Base-by-base conservation (phyloP, 805 yeast genomes). In the Myxozyma neglecta region DNA sequence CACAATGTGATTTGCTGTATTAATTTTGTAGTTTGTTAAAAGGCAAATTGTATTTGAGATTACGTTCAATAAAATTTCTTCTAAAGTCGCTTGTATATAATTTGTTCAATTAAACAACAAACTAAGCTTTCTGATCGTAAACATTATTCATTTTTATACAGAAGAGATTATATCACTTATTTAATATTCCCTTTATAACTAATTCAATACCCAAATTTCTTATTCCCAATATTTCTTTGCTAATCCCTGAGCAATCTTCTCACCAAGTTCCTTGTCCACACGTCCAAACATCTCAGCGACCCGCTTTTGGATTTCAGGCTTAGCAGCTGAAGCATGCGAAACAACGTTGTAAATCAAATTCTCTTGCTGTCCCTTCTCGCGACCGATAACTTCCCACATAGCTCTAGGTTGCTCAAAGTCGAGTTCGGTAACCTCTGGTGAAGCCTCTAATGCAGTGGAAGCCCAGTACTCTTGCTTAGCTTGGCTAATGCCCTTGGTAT, bases 291-390 rank as follows among this genome's bases (percentile, higher is more conserved):
- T 83, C 64, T 83, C 89, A 70, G 86, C 81, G 36, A 89, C 96
- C 64, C 86, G 79, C 73, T 89, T 90, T 79, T 88, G 96, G 68
- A 91, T 84, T 54, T 81, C 82, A 53, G 88, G 85, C 68, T 83
- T 81, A 37, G 97, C 97, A 68, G 74, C 82, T 36, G 63, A 54
- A 43, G 72, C 88, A 74, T 92, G 97, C 44, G 79, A 86, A 20
- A 96, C 87, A 66, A 93, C 81, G 75, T 93, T 93, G 75, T 87
- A 89, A 53, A 92, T 89, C 72, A 93, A 80, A 70, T 90, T 84
- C 70, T 81, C 83, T 78, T 90, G 97, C 76, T 90, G 96, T 69
- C 91, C 90, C 14, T 88, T 85, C 71, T 86, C 84, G 73, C 77
- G 86, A 57, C 88, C 88, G 73, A 89, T 81, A 40, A 89, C 94